These are phyloP conservation scores for Taphrina wiesneri DNA, from an alignment of 1,139 yeast genomes.

Conservation along the genomic window DNA sequence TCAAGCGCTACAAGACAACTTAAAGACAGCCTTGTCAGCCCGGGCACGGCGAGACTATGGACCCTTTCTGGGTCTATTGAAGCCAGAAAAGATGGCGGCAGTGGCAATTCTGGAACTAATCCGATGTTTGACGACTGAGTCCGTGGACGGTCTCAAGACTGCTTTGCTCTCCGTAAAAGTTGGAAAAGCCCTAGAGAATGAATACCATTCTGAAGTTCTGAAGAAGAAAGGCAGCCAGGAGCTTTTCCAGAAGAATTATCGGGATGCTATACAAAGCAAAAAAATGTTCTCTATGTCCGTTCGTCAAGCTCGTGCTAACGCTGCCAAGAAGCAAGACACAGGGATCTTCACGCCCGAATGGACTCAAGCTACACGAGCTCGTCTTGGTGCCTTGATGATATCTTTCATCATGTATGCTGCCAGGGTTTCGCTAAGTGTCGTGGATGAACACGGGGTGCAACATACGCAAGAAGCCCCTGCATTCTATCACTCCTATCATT, in stretches of 20 bases:
- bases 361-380: slow-evolving; percentile 70
- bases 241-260: slow-evolving; percentile 41
- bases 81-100: slow-evolving; percentile 79
- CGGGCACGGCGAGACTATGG: slow-evolving; percentile 68
- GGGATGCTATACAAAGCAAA: slow-evolving; percentile 44
- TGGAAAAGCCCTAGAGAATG: slow-evolving; percentile 82
- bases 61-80: slow-evolving; percentile 70
- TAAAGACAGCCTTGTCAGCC: slow-evolving; percentile 14
- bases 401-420: slow-evolving; percentile 80
- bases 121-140: slow-evolving; percentile 72
- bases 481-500: slow-evolving; percentile 83
- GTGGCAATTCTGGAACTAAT: slow-evolving; percentile 80
- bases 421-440: slow-evolving; percentile 75
- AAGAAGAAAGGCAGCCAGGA: slow-evolving; percentile 52
- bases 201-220: slow-evolving; percentile 58
- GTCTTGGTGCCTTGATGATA: slow-evolving; percentile 76
- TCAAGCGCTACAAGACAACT: slow-evolving; percentile 8
- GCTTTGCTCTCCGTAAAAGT: slow-evolving; percentile 79
- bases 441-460: slow-evolving; percentile 69
- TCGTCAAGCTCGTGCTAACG: slow-evolving; percentile 43
- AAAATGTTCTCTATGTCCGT: slow-evolving; percentile 46
- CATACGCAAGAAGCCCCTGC: slow-evolving; percentile 83
- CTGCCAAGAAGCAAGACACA: slow-evolving; percentile 7
- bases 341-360: slow-evolving; percentile 50
- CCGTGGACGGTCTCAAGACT: slow-evolving; percentile 83